These are phyloP conservation scores for Salix brachista DNA, from an alignment of 345 rosid species.

Conservation along the genomic window DNA sequence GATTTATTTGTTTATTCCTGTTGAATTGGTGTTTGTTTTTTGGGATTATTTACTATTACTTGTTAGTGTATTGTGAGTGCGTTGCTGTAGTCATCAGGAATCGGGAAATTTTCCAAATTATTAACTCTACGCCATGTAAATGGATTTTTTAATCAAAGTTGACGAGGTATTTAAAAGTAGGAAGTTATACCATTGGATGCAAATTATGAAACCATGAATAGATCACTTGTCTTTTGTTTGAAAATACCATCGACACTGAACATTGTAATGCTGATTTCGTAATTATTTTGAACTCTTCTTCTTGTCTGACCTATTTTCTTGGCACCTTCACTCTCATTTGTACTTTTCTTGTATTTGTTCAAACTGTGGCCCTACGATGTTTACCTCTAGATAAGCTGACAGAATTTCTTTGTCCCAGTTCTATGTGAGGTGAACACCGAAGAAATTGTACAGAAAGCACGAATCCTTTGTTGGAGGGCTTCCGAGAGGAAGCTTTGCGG, in stretches of 20 bases:
- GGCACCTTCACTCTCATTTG: background rate
- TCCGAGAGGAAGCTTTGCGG: slow-evolving; percentile 2
- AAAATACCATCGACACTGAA: too few relatives aligned
- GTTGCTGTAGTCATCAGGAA: background rate
- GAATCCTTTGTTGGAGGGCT: background rate
- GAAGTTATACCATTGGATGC: background rate
- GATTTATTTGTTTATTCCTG: too few relatives aligned
- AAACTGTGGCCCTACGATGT: background rate
- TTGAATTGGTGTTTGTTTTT: background rate
- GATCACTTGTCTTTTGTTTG: too few relatives aligned
- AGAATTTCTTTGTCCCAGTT: background rate
- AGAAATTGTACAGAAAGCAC: background rate
- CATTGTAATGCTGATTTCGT: too few relatives aligned
- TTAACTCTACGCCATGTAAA: background rate
- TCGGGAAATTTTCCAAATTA: background rate
- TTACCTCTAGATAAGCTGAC: background rate
- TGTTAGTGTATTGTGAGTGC: background rate
- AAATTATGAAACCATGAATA: background rate
- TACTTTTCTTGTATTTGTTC: background rate
- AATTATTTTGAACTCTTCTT: too few relatives aligned
- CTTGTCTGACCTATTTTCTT: too few relatives aligned
- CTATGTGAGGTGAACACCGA: background rate
- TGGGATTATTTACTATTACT: background rate
- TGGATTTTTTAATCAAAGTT: background rate
- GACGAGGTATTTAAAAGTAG: background rate